Evolutionary conservation across 1,284 basidiomycete genomes (phyloP).

Genomic region (Phellopilus nigrolimitatus): DNA sequence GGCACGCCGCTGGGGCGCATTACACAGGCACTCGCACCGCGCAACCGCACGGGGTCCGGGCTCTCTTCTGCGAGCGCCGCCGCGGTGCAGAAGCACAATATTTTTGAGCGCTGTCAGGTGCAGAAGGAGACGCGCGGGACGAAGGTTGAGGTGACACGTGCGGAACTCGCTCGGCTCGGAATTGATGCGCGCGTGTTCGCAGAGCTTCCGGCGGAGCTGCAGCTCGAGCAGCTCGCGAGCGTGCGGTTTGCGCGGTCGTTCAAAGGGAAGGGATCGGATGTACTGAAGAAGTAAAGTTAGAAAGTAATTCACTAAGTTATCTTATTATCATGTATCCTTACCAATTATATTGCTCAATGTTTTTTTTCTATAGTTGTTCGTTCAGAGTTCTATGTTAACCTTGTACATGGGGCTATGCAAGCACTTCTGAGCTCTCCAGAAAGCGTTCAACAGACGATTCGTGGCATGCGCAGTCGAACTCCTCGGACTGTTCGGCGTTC

Average conservation of each 20-base stretch:
- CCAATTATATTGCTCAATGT: too few species aligned
- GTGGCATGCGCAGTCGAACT: too few species aligned
- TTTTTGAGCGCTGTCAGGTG: constrained; percentile 22
- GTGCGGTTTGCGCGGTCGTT: constrained; percentile 46
- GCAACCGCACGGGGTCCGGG: constrained; percentile 31
- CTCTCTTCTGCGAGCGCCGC: constrained; percentile 45
- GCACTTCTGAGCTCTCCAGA: too few species aligned
- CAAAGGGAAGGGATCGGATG: constrained; percentile 25
- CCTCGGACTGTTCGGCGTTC: too few species aligned
- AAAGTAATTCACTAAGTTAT: background rate
- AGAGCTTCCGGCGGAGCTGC: constrained; percentile 58
- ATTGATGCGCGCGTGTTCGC: constrained; percentile 71
- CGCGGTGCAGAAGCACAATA: constrained; percentile 22
- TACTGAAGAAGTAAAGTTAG: constrained; percentile 2
- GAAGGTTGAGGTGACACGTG: constrained; percentile 33
- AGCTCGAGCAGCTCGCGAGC: constrained; percentile 66
- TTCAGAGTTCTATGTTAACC: too few species aligned
- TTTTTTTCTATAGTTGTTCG: too few species aligned
- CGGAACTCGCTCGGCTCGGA: constrained; percentile 55
- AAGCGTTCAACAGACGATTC: too few species aligned
- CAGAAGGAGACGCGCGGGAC: constrained; percentile 22
- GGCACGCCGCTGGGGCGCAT: constrained; percentile 31
- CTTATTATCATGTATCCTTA: too few species aligned
- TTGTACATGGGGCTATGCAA: too few species aligned
- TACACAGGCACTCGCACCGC: constrained; percentile 57